Percentiles rank a stretch among this genome's conserved stretches.
These are phyloP conservation scores for Piper longum DNA, from an alignment of 164 flowering plant genomes.

Conservation along the genomic window DNA sequence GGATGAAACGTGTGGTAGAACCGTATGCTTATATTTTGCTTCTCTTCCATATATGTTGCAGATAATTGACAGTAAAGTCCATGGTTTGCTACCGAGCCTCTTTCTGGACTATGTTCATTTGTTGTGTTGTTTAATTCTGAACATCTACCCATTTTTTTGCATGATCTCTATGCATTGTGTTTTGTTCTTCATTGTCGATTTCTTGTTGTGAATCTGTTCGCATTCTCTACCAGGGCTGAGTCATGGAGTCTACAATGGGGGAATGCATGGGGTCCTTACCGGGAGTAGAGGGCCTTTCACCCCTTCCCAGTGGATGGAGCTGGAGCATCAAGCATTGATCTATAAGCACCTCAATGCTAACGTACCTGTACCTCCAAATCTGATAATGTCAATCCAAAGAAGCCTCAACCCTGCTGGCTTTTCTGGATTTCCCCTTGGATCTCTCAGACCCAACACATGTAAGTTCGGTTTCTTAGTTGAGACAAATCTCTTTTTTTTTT, in stretches of 20 bases:
- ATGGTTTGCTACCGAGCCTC: not conserved
- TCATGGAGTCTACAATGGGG: conserved; percentile 31
- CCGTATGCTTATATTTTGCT: not conserved
- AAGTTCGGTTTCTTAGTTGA: conserved; percentile 9
- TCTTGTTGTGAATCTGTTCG: not conserved
- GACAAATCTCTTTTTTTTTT: not conserved
- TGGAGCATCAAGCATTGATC: conserved; percentile 87
- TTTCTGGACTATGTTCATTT: not conserved
- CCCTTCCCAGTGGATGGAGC: conserved; percentile 84
- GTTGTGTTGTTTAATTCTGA: not conserved
- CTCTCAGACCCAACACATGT: conserved; percentile 52
- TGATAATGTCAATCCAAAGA: conserved; percentile 61
- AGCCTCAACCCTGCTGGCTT: conserved; percentile 47
- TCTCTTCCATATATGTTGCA: conserved; percentile 13
- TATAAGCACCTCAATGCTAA: conserved; percentile 70
- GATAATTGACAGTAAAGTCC: not conserved
- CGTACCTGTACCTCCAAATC: conserved; percentile 59
- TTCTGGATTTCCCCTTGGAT: conserved; percentile 32
- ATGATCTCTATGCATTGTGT: not conserved
- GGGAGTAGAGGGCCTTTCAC: conserved; percentile 67
- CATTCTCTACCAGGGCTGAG: conserved; percentile 26
- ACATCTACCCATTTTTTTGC: not conserved
- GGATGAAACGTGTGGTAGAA: not conserved
- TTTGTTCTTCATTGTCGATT: no score
- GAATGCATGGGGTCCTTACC: conserved; percentile 34